Evolutionary conservation across 2,329 filamentous ascomycete genomes (phyloP).

Genomic region (Gyromitra esculenta): DNA sequence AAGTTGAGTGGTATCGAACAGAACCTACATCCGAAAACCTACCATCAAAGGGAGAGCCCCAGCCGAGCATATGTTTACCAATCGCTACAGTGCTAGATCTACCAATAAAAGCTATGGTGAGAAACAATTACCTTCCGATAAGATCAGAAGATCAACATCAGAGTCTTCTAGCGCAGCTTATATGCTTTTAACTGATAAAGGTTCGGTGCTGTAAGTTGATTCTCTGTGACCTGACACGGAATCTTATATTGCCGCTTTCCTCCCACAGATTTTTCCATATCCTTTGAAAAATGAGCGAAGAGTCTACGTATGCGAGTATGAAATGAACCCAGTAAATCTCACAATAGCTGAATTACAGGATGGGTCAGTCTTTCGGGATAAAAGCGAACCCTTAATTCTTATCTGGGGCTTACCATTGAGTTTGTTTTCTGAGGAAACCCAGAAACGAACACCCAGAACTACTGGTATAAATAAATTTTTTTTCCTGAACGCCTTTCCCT

Average conservation of each 20-base stretch:
- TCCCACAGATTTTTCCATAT: slow-evolving; percentile 26
- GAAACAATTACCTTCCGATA: not conserved
- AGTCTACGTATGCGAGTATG: slow-evolving; percentile 43
- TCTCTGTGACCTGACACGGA: slow-evolving; percentile 26
- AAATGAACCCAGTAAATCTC: slow-evolving; percentile 34
- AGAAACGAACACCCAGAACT: slow-evolving; percentile 31
- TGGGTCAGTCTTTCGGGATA: slow-evolving; percentile 28
- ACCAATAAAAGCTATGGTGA: not conserved
- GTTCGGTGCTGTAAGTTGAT: slow-evolving; percentile 15
- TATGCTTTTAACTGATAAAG: slow-evolving; percentile 4
- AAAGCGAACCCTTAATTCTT: slow-evolving; percentile 19
- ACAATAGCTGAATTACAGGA: slow-evolving; percentile 26
- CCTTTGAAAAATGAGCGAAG: slow-evolving; percentile 27
- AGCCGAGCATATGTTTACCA: not conserved
- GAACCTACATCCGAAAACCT: not conserved
- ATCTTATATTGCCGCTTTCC: slow-evolving; percentile 41
- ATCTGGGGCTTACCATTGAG: slow-evolving; percentile 31
- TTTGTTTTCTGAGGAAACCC: slow-evolving; percentile 12
- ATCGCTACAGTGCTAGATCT: not conserved
- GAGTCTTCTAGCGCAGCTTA: not conserved
- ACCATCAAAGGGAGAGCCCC: not conserved
- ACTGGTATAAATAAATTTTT: slow-evolving; percentile 41
- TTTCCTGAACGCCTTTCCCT: slow-evolving; percentile 43
- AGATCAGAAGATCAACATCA: not conserved
- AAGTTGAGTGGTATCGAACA: not conserved